Evolutionary conservation across 805 yeast species (phyloP).

Genomic region (Pichia occidentalis): DNA sequence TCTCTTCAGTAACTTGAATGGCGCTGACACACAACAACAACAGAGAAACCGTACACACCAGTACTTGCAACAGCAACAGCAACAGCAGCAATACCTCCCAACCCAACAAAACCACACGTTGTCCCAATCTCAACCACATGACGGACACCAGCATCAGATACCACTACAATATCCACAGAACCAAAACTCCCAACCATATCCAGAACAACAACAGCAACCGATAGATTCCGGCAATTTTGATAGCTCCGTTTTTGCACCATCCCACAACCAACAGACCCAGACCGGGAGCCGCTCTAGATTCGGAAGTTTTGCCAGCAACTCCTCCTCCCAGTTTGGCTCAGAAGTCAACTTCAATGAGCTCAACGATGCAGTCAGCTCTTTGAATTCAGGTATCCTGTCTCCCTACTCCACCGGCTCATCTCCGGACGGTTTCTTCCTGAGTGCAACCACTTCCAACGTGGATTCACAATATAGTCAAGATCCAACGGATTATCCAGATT

Average conservation of each 20-base stretch:
- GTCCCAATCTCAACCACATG: slow-evolving; percentile 7
- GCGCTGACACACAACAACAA: slow-evolving; percentile 5
- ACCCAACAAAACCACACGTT: slow-evolving; percentile 7
- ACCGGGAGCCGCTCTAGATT: slow-evolving; percentile 13
- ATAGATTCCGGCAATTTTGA: background rate
- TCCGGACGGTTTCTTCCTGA: slow-evolving; percentile 30
- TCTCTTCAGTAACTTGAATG: slow-evolving; percentile 4
- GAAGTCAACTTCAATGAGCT: slow-evolving; percentile 28
- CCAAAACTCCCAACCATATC: background rate
- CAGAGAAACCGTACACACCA: slow-evolving; percentile 5
- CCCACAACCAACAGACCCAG: background rate
- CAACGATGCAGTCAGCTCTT: slow-evolving; percentile 27
- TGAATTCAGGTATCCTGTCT: slow-evolving; percentile 28
- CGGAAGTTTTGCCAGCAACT: slow-evolving; percentile 16
- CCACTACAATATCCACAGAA: slow-evolving; percentile 3
- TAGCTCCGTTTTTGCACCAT: slow-evolving; percentile 1
- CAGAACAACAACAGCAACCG: too few species aligned
- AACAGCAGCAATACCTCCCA: slow-evolving; percentile 9
- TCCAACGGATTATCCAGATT: slow-evolving; percentile 11
- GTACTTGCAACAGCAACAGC: slow-evolving; percentile 10
- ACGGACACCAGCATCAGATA: slow-evolving; percentile 10
- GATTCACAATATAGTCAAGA: slow-evolving; percentile 16
- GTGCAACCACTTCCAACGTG: slow-evolving; percentile 14
- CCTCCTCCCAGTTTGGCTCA: slow-evolving; percentile 20
- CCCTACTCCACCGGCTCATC: slow-evolving; percentile 34